Base-by-base conservation (phyloP, 441 rosid genomes). In the Gossypium davidsonii region DNA sequence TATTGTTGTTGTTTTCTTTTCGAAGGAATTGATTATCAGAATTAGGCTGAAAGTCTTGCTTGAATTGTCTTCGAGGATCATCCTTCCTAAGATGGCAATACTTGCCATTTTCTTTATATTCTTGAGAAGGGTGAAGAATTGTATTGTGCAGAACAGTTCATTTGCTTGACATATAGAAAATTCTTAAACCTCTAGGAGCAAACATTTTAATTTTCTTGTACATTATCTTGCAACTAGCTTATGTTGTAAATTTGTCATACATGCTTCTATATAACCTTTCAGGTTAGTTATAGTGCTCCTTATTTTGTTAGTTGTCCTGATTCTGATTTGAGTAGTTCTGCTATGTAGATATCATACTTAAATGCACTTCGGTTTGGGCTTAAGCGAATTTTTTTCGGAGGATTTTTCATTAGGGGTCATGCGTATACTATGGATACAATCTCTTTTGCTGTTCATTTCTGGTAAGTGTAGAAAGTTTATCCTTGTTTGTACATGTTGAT, bases 361-460 rank as follows among this genome's bases (percentile, higher is more conserved):
- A 94, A 90, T 79, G 95, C 97, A 37, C 92, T 94, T 37, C 87
- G 88, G 72, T 94, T 90, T 82, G 97, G 94, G 55, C 95, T 94
- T 48, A 90, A 94, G 75, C 86, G 97, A 63, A 89, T 92, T 4
- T 88, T 92, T 79, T 94, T 94, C 60, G 97, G 94, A 52, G 99
- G 99, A 71, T 93, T 91, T 81, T 96, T 96, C 73, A 96, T 93
- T 44, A 84, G 94, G 56, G 94, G 98, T 51, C 98, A 89, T 37
- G 91, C 90, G 53, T 96, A 90, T 81, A 96, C 98, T 58, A 90
- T 96, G 98, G 99, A 96, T 79, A 93, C 99, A 63, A 93, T 93
- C 14, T 89, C 97, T 59, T 89, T 93, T 73, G 98, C 98, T 51
- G 97, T 96, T 73, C 85, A 90, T 5, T 96, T 93, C 87, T 96